phyloP scores from a whole-genome alignment of 75 land plant species.

The Ceratopteris richardii region DNA sequence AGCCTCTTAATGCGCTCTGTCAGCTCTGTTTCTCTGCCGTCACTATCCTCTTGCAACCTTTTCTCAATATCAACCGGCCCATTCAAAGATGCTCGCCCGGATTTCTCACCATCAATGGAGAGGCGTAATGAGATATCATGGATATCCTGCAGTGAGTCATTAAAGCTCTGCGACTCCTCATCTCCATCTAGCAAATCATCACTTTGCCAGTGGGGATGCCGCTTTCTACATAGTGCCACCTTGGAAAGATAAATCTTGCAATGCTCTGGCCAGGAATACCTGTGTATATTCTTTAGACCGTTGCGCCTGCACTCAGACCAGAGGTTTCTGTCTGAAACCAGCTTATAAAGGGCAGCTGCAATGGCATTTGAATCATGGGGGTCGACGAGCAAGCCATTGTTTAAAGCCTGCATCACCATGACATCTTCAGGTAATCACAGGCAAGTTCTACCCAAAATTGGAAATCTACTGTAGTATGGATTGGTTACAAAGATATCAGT shows the following conservation, averaged over 20 bases:
- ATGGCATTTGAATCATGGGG: constrained; percentile 66
- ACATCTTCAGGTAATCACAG: too few relatives aligned
- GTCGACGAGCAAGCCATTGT: constrained; percentile 63
- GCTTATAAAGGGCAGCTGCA: constrained; percentile 55
- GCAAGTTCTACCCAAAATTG: too few relatives aligned
- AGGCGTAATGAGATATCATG: constrained; percentile 74
- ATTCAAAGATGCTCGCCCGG: constrained; percentile 29
- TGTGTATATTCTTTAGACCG: constrained; percentile 61
- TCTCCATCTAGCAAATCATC: constrained; percentile 49
- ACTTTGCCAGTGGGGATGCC: constrained; percentile 93
- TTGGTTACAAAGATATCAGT: too few relatives aligned
- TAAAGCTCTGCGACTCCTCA: constrained; percentile 42
- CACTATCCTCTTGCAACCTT: not conserved
- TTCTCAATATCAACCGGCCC: constrained; percentile 23
- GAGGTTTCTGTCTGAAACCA: constrained; percentile 52
- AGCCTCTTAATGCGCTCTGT: not conserved
- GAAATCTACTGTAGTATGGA: too few relatives aligned
- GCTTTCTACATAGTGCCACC: constrained; percentile 73
- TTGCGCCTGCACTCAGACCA: constrained; percentile 56
- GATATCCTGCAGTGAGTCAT: constrained; percentile 80
- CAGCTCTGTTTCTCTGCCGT: not conserved
- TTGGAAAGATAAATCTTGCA: constrained; percentile 63
- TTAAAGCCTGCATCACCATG: constrained; percentile 33
- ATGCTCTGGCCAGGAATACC: constrained; percentile 57
- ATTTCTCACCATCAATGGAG: constrained; percentile 66